Evolutionary conservation across 83 land plant genomes (phyloP), one percentile per base, ranked within the genome.

Genomic region (Diphasiastrum complanatum): DNA sequence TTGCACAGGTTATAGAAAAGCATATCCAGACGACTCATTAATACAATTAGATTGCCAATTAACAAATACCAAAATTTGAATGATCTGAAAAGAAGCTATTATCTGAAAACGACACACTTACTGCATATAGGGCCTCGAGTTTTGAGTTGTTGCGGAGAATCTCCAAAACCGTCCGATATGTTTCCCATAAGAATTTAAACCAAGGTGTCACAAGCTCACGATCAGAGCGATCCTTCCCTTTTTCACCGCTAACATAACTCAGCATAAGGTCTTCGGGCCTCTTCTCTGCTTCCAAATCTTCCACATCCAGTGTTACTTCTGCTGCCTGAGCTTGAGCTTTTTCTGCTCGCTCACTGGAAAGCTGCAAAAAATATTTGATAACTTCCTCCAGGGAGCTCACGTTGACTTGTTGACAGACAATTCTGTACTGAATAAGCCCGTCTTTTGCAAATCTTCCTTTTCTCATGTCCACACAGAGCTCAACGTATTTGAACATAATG

Each of bases 121-220:
- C 91, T 41, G 93, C 96, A 81, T 90, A 90, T 3, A 86, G 60
- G 22, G 81, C 79, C 50, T 90, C 96, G 60, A 90, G 41, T 62
- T 86, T 86, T 4, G 96, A 90, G 55, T 90, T 90, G 79, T 90
- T 90, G 12, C 93, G 53, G 5, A 90, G 71, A 32, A 90, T 86
- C 59, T 90, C 93, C 30, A 90, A 74, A 43, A 86, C 89, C 4
- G 96, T 86, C 48, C 96, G 70, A 43, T 86, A 90, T 0, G 96
- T 90, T 51, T 90, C 93, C 96, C 96, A 90, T 45, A 90, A 66
- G 61, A 90, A 90, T 55, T 90, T 90, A 45, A 90, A 90, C 96
- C 96, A 90, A 1, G 96, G 96, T 0, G 96, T 90, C 5, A 86
- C 92, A 10, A 83, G 76, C 62, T 90, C 96, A 35, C 93, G 76